A percentile compares a stretch with the other conserved stretches of the same genome.
These are phyloP conservation scores for Psilocybe cubensis DNA, from an alignment of 768 basidiomycete genomes.

Conservation along the genomic window DNA sequence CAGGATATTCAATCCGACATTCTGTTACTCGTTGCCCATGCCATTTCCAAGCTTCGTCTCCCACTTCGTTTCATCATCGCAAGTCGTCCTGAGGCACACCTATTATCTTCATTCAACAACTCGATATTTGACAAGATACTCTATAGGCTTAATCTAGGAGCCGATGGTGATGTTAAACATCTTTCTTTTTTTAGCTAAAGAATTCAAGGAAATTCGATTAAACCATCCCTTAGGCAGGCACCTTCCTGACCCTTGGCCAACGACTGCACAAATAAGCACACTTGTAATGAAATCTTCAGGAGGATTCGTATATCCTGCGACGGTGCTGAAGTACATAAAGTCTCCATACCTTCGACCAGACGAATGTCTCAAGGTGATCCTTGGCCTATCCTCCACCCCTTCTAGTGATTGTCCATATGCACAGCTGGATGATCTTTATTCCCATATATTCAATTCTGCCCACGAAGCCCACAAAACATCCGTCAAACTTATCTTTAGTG, in stretches of 20 bases:
- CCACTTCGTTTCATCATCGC: constrained; percentile 28
- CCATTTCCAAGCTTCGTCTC: neutral
- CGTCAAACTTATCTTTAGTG: no score
- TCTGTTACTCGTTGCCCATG: constrained; percentile 9
- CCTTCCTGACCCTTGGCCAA: constrained; percentile 23
- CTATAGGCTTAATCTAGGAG: neutral
- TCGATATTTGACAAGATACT: constrained; percentile 6
- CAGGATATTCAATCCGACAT: constrained; percentile 16
- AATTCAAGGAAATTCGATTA: constrained; percentile 12
- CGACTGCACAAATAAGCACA: neutral
- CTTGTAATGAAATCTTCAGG: constrained; percentile 24
- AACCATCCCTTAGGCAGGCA: neutral
- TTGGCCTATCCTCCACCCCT: no score
- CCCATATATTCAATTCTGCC: no score
- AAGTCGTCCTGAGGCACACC: constrained; percentile 29
- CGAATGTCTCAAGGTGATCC: no score
- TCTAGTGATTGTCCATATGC: no score
- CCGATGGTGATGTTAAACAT: constrained; percentile 18
- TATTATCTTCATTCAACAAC: constrained; percentile 3
- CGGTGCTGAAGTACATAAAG: neutral
- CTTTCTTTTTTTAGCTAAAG: constrained; percentile 13
- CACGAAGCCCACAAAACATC: no score
- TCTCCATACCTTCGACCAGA: no score
- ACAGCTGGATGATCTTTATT: no score
- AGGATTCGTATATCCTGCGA: constrained; percentile 7